phyloP scores from a whole-genome alignment of 345 rosid genomes.

The Populus ilicifolia region DNA sequence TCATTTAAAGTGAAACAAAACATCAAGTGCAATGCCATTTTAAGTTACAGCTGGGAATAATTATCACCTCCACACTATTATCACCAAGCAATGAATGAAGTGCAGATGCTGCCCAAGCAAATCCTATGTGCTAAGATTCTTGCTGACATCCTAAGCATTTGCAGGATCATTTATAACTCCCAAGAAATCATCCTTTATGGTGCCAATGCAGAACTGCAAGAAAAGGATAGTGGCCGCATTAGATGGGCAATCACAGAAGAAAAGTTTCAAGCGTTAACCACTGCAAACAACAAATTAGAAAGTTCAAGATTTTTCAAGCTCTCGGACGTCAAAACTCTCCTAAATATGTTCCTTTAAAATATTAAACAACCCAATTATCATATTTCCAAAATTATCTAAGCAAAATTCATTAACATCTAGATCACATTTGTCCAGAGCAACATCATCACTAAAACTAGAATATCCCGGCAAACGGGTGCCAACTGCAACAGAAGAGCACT shows the following conservation, averaged over 20 bases:
- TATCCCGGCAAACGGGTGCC: neutral
- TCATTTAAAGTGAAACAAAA: no score
- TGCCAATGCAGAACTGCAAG: constrained; percentile 90
- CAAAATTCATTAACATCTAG: neutral
- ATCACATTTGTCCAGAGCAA: neutral
- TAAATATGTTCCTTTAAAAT: neutral
- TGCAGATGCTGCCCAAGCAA: neutral
- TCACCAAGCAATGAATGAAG: no score
- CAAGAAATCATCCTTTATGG: constrained; percentile 88
- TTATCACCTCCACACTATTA: no score
- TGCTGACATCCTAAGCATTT: constrained; percentile 32
- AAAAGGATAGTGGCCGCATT: neutral
- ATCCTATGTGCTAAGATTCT: neutral
- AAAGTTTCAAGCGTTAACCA: neutral
- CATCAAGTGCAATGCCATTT: no score
- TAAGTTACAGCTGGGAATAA: no score
- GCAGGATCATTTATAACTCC: constrained; percentile 92
- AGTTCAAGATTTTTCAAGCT: neutral
- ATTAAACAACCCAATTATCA: neutral
- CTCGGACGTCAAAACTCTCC: neutral
- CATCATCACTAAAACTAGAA: neutral
- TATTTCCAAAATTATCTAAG: neutral
- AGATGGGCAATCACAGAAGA: neutral
- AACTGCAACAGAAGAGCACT: neutral
- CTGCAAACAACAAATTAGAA: neutral